Evolutionary conservation across 352 stramenopile species (phyloP).

Genomic region (Peronospora tabacina): DNA sequence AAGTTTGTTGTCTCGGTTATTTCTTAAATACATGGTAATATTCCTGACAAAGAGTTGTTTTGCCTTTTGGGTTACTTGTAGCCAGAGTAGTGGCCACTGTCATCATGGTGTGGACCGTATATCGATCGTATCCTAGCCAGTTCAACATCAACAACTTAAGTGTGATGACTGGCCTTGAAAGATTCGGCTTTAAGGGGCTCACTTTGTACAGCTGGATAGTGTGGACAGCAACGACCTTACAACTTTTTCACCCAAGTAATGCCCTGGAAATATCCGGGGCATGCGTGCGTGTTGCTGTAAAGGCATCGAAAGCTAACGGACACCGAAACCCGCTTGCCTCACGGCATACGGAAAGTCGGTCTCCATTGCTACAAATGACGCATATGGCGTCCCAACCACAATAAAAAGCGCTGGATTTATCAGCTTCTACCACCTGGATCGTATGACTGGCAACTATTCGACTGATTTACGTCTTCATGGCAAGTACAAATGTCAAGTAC

Average conservation of each 20-base stretch:
- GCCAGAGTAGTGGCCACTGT: not conserved
- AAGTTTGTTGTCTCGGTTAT: constrained; percentile 32
- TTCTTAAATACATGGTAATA: constrained; percentile 30
- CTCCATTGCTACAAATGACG: constrained; percentile 19
- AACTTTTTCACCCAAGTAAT: constrained; percentile 4
- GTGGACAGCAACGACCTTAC: constrained; percentile 3
- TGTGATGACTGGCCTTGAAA: constrained; percentile 16
- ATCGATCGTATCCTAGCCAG: constrained; percentile 3
- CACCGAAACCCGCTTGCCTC: constrained; percentile 5
- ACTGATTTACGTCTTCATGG: too few species aligned
- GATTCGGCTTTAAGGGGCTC: constrained; percentile 6
- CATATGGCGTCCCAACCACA: constrained; percentile 5
- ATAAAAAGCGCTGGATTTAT: constrained; percentile 4
- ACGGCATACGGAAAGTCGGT: not conserved
- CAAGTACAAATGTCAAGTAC: not conserved
- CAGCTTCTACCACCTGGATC: not conserved
- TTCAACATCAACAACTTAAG: constrained; percentile 16
- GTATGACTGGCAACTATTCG: constrained; percentile 1
- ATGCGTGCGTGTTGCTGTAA: constrained; percentile 12
- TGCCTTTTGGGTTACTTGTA: not conserved
- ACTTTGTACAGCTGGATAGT: constrained; percentile 1
- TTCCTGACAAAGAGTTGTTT: not conserved
- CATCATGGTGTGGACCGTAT: not conserved
- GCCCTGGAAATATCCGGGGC: constrained; percentile 15
- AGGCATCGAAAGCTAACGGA: constrained; percentile 7